A percentile compares a stretch with the other conserved stretches of the same genome.
Evolutionary conservation across 768 basidiomycete genomes (phyloP).

Genomic region (Asterophora parasitica): DNA sequence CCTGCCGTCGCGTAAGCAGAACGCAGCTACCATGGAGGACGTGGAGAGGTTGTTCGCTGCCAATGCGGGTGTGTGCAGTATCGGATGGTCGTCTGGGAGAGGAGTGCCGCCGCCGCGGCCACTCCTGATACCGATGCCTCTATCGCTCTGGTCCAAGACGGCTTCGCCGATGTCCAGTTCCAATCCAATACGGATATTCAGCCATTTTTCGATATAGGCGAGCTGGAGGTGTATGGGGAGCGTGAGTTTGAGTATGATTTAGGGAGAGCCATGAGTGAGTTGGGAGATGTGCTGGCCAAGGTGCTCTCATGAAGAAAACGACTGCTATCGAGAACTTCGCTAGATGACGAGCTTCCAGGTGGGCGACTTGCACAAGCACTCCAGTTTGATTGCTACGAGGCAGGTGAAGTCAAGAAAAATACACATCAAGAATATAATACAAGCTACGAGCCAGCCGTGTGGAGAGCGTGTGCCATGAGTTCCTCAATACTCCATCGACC

Average conservation of each 20-base stretch:
- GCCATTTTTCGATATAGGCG: not conserved
- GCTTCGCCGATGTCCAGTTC: not conserved
- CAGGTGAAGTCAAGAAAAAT: no score
- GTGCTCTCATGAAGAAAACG: no score
- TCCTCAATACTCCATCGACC: constrained; percentile 67
- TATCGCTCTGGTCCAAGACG: not conserved
- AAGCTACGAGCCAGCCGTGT: no score
- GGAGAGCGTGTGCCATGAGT: not conserved
- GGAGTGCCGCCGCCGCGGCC: no score
- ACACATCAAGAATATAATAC: no score
- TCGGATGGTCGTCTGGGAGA: constrained; percentile 20
- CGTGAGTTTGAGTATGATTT: not conserved
- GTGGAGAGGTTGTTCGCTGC: constrained; percentile 14
- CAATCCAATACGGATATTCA: not conserved
- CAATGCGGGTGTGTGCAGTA: constrained; percentile 12
- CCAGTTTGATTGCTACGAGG: no score
- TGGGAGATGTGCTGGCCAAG: not conserved
- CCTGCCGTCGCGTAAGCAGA: not conserved
- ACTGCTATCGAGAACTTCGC: no score
- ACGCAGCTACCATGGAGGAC: constrained; percentile 11
- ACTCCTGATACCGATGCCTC: not conserved
- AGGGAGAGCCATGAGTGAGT: not conserved
- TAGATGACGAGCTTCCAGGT: no score
- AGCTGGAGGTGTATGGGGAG: not conserved
- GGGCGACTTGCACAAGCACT: no score